These are phyloP conservation scores for Apiotrichum porosum DNA, from an alignment of 1,284 basidiomycete species.

Conservation along the genomic window DNA sequence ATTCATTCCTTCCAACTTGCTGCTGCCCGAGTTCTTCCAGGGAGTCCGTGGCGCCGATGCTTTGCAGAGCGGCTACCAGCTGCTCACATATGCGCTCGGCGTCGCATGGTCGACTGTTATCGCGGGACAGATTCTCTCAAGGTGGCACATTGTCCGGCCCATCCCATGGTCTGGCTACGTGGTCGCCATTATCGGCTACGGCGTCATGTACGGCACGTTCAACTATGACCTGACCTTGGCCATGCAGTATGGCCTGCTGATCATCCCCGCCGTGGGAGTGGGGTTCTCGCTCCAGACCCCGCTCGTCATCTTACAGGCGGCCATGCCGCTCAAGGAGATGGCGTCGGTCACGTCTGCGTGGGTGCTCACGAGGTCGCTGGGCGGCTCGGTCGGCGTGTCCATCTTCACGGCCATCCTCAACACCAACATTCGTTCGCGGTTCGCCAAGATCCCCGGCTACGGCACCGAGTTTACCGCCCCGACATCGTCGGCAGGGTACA, in stretches of 20 bases:
- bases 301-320: conserved; percentile 40
- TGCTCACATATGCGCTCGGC: conserved; percentile 29
- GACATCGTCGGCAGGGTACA: conserved; percentile 31
- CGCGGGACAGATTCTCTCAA: conserved; percentile 34
- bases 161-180: conserved; percentile 40
- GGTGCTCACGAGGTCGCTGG: conserved; percentile 32
- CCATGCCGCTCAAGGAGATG: conserved; percentile 47
- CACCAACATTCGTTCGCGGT: conserved; percentile 30
- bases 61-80: conserved; percentile 23
- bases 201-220: conserved; percentile 28
- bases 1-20: conserved; percentile 33
- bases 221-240: conserved; percentile 19
- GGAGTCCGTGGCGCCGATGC: conserved; percentile 31
- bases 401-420: conserved; percentile 40
- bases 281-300: conserved; percentile 33
- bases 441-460: conserved; percentile 30
- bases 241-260: conserved; percentile 25
- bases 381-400: conserved; percentile 31
- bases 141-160: conserved; percentile 35
- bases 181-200: conserved; percentile 27
- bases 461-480: conserved; percentile 34
- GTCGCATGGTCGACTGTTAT: conserved; percentile 22
- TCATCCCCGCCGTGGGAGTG: conserved; percentile 26
- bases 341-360: conserved; percentile 41
- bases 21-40: conserved; percentile 44